Evolutionary conservation across 108 stramenopile genomes (phyloP).

Genomic region (Pseudonitzschia multiseries): DNA sequence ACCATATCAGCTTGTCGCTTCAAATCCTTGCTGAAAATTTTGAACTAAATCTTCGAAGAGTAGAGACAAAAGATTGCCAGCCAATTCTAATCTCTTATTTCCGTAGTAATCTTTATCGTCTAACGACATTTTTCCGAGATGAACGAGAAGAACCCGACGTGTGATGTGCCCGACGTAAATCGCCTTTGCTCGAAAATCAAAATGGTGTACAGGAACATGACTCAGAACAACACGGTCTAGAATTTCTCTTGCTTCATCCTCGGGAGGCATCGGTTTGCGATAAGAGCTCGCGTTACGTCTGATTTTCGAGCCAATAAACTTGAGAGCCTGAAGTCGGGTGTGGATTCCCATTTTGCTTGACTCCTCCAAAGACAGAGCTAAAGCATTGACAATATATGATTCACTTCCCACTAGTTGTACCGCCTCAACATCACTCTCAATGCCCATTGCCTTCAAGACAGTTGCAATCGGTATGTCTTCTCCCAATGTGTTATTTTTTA

Average conservation of each 20-base stretch:
- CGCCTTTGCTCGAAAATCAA: constrained; percentile 87
- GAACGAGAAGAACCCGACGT: constrained; percentile 86
- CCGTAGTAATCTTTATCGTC: constrained; percentile 99
- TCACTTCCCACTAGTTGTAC: constrained; percentile 95
- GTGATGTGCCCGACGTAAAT: constrained; percentile 96
- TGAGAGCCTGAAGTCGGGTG: constrained; percentile 89
- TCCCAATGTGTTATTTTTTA: constrained; percentile 97
- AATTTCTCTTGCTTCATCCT: constrained; percentile 96
- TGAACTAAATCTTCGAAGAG: constrained; percentile 99
- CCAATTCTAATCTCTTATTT: constrained; percentile 97
- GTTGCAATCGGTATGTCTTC: constrained; percentile 97
- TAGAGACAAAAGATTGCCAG: constrained; percentile 92
- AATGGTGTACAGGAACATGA: constrained; percentile 94
- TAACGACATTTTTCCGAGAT: constrained; percentile 80
- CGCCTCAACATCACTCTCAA: constrained; percentile 94
- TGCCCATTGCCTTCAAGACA: constrained; percentile 95
- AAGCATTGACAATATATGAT: constrained; percentile 81
- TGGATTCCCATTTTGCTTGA: constrained; percentile 78
- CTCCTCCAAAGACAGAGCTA: constrained; percentile 93
- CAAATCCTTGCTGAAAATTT: constrained; percentile 94
- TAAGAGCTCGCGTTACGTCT: constrained; percentile 63
- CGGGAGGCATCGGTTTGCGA: constrained; percentile 62
- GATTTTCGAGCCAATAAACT: constrained; percentile 94
- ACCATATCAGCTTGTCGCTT: constrained; percentile 94
- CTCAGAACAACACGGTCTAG: constrained; percentile 92